phyloP scores from a whole-genome alignment of 2,329 filamentous ascomycete genomes.

The Aplosporella prunicola region DNA sequence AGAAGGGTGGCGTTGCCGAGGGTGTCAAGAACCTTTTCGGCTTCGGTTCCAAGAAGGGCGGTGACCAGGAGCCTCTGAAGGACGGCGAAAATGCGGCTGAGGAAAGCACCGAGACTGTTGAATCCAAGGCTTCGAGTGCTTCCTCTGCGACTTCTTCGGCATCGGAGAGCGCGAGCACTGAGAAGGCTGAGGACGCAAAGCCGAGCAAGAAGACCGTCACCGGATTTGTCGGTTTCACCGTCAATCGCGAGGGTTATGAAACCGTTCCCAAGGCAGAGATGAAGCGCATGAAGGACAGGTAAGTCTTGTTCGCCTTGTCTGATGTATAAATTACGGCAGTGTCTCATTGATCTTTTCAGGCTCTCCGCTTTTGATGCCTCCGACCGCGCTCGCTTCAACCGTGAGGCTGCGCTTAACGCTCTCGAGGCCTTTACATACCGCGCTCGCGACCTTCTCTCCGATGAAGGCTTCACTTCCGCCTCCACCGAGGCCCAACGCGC shows the following conservation, averaged over 20 bases:
- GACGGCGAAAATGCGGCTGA: slow-evolving; percentile 46
- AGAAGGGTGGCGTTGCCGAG: slow-evolving; percentile 73
- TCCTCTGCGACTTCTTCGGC: slow-evolving; percentile 37
- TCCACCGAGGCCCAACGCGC: slow-evolving; percentile 61
- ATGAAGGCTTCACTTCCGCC: slow-evolving; percentile 60
- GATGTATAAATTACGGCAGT: not conserved
- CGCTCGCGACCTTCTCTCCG: slow-evolving; percentile 71
- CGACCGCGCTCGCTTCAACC: slow-evolving; percentile 63
- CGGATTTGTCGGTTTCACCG: slow-evolving; percentile 42
- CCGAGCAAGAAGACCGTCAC: slow-evolving; percentile 43
- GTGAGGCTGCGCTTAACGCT: slow-evolving; percentile 83
- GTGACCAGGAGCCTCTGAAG: slow-evolving; percentile 62
- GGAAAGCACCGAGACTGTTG: slow-evolving; percentile 32
- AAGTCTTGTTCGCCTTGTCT: slow-evolving; percentile 9
- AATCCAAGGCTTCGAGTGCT: slow-evolving; percentile 24
- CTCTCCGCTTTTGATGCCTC: slow-evolving; percentile 79
- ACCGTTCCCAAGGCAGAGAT: slow-evolving; percentile 53
- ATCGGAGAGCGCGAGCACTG: slow-evolving; percentile 40
- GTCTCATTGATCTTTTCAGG: slow-evolving; percentile 33
- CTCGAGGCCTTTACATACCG: slow-evolving; percentile 93
- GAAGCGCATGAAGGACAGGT: slow-evolving; percentile 50
- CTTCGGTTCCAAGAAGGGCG: slow-evolving; percentile 81
- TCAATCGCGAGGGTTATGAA: slow-evolving; percentile 39
- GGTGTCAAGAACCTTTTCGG: slow-evolving; percentile 95
- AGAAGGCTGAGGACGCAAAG: slow-evolving; percentile 33